Evolutionary conservation across 768 basidiomycete genomes (phyloP).

Genomic region (Boletus edulis): DNA sequence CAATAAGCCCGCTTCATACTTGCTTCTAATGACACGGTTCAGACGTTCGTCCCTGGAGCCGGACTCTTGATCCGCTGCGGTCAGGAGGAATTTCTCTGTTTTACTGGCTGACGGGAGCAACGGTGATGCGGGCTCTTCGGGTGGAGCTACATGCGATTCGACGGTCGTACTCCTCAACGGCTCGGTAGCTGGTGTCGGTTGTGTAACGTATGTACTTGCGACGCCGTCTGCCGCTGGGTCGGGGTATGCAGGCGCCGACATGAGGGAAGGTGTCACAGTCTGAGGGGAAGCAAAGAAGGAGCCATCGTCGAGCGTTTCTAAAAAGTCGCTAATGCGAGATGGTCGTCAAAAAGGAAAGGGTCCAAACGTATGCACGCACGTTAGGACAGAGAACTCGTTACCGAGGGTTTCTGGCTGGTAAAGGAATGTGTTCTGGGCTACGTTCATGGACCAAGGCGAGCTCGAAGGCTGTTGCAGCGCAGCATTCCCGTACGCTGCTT

Average conservation of each 20-base stretch:
- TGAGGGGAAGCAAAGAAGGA: conserved; percentile 68
- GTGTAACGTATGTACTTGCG: conserved; percentile 13
- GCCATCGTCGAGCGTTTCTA: conserved; percentile 84
- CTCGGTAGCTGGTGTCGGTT: conserved; percentile 17
- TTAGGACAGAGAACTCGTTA: conserved; percentile 80
- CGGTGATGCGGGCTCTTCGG: conserved; percentile 42
- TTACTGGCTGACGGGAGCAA: conserved; percentile 73
- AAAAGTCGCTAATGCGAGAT: conserved; percentile 61
- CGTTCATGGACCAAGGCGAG: background rate
- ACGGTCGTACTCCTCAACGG: conserved; percentile 19
- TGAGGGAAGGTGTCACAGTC: conserved; percentile 47
- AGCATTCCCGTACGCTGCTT: too few relatives aligned
- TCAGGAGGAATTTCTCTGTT: conserved; percentile 86
- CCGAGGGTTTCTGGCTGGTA: conserved; percentile 71
- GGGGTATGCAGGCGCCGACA: conserved; percentile 38
- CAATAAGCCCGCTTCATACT: conserved; percentile 93
- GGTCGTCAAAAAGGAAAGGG: background rate
- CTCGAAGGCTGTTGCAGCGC: too few relatives aligned
- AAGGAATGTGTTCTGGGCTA: too few relatives aligned
- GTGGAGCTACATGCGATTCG: conserved; percentile 22
- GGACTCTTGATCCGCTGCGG: conserved; percentile 91
- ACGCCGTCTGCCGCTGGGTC: conserved; percentile 10
- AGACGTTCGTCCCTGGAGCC: conserved; percentile 89
- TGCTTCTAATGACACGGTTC: conserved; percentile 89
- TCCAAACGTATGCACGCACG: conserved; percentile 42